Conservation (phyloP, 768 basidiomycete genomes). For the Cyclocybe cylindracea region DNA sequence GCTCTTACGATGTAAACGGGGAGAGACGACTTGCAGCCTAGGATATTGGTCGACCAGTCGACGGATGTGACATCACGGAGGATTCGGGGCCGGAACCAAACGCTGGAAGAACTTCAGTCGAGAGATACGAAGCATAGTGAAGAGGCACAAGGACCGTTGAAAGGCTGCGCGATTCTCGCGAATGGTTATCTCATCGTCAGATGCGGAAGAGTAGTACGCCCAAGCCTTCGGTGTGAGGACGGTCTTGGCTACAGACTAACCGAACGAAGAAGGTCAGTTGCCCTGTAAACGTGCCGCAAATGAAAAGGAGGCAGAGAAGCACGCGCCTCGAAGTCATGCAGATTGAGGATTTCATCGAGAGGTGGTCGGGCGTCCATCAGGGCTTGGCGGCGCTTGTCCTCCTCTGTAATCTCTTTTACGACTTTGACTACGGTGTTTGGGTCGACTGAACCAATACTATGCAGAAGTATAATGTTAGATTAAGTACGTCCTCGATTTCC, state of each 20-base stretch:
- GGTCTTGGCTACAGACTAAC: constrained; percentile 74
- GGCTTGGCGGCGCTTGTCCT: constrained; percentile 68
- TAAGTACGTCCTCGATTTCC: not conserved
- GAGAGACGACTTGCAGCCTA: constrained; percentile 52
- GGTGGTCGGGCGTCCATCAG: constrained; percentile 66
- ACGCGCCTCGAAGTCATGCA: constrained; percentile 92
- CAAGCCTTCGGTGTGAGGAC: constrained; percentile 85
- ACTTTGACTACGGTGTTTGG: constrained; percentile 64
- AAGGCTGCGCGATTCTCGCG: constrained; percentile 88
- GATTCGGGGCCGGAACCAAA: constrained; percentile 91
- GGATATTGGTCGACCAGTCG: constrained; percentile 80
- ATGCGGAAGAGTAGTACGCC: constrained; percentile 92
- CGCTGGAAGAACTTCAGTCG: constrained; percentile 31
- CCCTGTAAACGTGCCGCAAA: not conserved
- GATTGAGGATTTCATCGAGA: constrained; percentile 77
- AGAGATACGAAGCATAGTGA: not conserved
- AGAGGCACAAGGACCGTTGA: constrained; percentile 56
- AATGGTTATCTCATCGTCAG: constrained; percentile 88
- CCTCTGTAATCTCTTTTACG: constrained; percentile 63
- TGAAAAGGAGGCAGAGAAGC: not conserved
- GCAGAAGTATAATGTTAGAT: not conserved
- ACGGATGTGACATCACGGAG: constrained; percentile 81
- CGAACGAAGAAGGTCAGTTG: constrained; percentile 5
- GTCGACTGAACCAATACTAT: constrained; percentile 72
- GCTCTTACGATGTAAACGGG: constrained; percentile 49